These are phyloP conservation scores for Globisporangium viniferum DNA, from an alignment of 352 stramenopile genomes.

Conservation along the genomic window DNA sequence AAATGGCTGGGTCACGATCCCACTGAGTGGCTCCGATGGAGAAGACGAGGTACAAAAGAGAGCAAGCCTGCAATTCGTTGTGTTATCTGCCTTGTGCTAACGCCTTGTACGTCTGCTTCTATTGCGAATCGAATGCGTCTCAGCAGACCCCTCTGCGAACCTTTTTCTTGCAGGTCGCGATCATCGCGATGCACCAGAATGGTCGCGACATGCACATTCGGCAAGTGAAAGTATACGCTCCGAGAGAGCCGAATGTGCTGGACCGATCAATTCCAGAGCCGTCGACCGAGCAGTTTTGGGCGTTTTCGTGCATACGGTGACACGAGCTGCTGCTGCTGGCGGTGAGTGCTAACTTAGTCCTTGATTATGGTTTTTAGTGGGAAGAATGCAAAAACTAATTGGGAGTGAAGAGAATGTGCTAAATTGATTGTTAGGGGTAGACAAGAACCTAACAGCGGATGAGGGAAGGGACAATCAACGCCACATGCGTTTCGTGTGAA, in stretches of 20 bases:
- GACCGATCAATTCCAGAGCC: conserved; percentile 50
- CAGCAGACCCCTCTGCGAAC: conserved; percentile 55
- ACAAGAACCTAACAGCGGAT: not conserved
- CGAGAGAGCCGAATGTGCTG: conserved; percentile 51
- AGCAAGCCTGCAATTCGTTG: not conserved
- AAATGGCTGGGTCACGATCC: conserved; percentile 93
- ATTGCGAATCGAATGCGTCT: not conserved
- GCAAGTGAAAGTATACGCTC: conserved; percentile 91
- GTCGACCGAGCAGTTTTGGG: conserved; percentile 66
- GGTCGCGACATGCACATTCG: conserved; percentile 95
- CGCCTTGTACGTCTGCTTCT: not conserved
- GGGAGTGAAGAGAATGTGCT: no score
- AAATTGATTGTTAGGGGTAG: no score
- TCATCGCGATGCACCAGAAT: conserved; percentile 98
- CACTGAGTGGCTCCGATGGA: conserved; percentile 35
- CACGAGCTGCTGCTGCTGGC: not conserved
- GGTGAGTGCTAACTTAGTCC: no score
- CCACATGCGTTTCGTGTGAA: not conserved
- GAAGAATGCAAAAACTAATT: no score
- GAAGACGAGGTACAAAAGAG: conserved; percentile 29
- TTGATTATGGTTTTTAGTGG: no score
- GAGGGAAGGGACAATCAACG: not conserved
- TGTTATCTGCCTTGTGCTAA: not conserved
- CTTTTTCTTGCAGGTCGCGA: conserved; percentile 96
- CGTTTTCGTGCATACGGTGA: conserved; percentile 60